Evolutionary conservation across 2,329 filamentous ascomycete genomes (phyloP).

Genomic region (Ophiostoma australiae): DNA sequence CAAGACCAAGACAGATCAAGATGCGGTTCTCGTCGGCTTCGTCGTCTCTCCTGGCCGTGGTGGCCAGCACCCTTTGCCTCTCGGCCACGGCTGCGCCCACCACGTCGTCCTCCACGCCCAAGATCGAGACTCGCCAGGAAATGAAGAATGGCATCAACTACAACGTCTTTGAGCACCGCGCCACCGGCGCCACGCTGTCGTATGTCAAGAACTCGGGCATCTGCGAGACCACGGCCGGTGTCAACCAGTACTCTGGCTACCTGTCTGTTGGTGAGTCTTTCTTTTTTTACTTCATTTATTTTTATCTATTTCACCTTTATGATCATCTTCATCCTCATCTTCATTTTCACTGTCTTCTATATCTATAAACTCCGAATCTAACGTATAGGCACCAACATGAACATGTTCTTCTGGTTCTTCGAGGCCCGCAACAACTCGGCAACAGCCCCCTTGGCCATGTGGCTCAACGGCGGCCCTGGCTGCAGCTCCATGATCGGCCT

Average conservation of each 20-base stretch:
- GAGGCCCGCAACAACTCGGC: conserved; percentile 49
- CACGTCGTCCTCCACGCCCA: neutral
- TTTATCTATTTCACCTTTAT: no score
- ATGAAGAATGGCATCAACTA: conserved; percentile 1
- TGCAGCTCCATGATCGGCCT: conserved; percentile 62
- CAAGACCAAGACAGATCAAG: neutral
- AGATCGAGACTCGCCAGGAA: neutral
- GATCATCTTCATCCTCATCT: no score
- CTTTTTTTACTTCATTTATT: no score
- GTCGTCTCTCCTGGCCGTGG: neutral
- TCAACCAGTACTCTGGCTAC: neutral
- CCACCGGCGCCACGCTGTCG: neutral
- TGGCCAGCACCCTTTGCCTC: neutral
- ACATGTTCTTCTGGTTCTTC: conserved; percentile 65
- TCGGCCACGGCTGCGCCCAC: neutral
- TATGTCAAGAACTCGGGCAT: conserved; percentile 1
- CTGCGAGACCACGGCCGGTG: neutral
- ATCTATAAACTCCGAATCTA: neutral
- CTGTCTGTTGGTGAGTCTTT: neutral
- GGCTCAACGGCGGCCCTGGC: conserved; percentile 54
- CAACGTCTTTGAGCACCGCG: neutral
- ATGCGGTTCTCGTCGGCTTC: neutral
- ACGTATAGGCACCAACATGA: conserved; percentile 33
- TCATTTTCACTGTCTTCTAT: no score
- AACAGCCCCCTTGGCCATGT: conserved; percentile 57